Conservation (phyloP, 2,329 filamentous ascomycete genomes). For the Proliferodiscus dingleyae region DNA sequence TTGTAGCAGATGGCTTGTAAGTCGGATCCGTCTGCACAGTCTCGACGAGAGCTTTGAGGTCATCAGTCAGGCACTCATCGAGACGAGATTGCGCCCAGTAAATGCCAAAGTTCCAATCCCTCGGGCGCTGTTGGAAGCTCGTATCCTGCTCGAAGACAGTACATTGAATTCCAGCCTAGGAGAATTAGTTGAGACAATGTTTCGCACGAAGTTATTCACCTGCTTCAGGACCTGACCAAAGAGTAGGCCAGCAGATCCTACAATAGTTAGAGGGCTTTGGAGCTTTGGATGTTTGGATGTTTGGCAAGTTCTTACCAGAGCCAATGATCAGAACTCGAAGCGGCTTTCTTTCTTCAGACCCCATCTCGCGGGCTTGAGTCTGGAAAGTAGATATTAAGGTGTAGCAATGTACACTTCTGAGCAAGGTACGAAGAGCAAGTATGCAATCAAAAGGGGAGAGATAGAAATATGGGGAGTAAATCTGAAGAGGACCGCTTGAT, state of each 20-base stretch:
- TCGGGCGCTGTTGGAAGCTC: slow-evolving; percentile 22
- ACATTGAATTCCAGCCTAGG: slow-evolving; percentile 24
- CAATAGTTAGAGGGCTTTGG: background rate
- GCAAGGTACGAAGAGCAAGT: background rate
- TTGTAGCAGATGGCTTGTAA: slow-evolving; percentile 20
- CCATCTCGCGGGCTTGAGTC: slow-evolving; percentile 3
- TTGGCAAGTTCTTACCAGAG: slow-evolving; percentile 10
- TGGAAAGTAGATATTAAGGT: background rate
- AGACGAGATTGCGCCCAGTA: slow-evolving; percentile 33
- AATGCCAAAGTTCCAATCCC: slow-evolving; percentile 33
- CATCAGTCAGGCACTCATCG: slow-evolving; percentile 26
- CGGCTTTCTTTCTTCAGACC: slow-evolving; percentile 9
- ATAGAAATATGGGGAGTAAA: background rate
- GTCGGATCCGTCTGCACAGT: slow-evolving; percentile 26
- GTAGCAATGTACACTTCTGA: too few relatives aligned
- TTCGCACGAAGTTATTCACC: slow-evolving; percentile 1
- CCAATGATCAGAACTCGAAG: slow-evolving; percentile 19
- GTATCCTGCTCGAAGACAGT: slow-evolving; percentile 32
- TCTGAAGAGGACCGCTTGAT: too few relatives aligned
- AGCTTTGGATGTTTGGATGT: background rate
- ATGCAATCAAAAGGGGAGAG: background rate
- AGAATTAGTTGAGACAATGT: background rate
- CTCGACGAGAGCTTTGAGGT: slow-evolving; percentile 22
- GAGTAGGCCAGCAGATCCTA: slow-evolving; percentile 19
- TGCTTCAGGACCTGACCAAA: slow-evolving; percentile 19